Evolutionary conservation across 768 basidiomycete species (phyloP).

Genomic region (Hebeloma cylindrosporum): DNA sequence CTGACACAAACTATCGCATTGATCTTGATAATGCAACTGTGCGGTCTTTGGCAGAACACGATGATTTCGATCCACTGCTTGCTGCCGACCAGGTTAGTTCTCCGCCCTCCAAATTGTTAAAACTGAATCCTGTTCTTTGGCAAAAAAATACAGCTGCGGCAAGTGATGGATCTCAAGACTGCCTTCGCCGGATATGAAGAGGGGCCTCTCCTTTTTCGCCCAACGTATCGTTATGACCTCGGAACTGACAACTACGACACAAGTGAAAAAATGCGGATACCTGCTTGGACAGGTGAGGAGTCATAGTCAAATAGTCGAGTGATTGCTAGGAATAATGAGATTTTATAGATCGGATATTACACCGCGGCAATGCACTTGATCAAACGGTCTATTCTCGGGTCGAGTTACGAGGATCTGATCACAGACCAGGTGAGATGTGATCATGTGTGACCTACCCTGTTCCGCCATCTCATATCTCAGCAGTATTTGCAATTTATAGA

Average conservation of each 20-base stretch:
- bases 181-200: slow-evolving; percentile 87
- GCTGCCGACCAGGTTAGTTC: slow-evolving; percentile 80
- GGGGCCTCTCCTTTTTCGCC: slow-evolving; percentile 86
- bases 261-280: slow-evolving; percentile 94
- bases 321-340: slow-evolving; percentile 16
- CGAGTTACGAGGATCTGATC: slow-evolving; percentile 90
- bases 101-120: slow-evolving; percentile 1
- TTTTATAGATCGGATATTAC: slow-evolving; percentile 83
- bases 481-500: slow-evolving; percentile 84
- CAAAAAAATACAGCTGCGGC: slow-evolving; percentile 78
- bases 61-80: slow-evolving; percentile 72
- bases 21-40: slow-evolving; percentile 83
- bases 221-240: slow-evolving; percentile 91
- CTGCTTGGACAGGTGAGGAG: slow-evolving; percentile 90
- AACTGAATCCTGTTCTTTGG: slow-evolving; percentile 9
- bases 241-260: slow-evolving; percentile 89
- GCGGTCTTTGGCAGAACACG: slow-evolving; percentile 58
- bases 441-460: neutral
- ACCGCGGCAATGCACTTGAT: slow-evolving; percentile 70
- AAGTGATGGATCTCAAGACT: slow-evolving; percentile 66
- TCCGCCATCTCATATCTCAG: slow-evolving; percentile 6
- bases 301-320: neutral
- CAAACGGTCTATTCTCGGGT: slow-evolving; percentile 80
- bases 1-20: slow-evolving; percentile 95
- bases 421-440: slow-evolving; percentile 71